Conservation (phyloP, 805 yeast species). For the Metschnikowia cerradonensis region DNA sequence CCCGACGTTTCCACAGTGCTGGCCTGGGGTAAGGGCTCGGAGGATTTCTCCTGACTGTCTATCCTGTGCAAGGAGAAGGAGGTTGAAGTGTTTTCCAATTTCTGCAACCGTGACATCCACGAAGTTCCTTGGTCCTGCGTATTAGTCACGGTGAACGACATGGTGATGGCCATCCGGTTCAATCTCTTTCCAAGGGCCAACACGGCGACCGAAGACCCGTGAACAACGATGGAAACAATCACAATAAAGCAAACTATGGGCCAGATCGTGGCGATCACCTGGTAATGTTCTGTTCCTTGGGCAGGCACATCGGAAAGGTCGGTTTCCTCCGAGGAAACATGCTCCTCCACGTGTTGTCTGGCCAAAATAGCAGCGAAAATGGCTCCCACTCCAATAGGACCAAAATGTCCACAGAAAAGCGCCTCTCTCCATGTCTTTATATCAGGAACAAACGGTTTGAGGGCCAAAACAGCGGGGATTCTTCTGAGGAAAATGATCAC, state of each 20-base stretch:
- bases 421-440: slow-evolving; percentile 92
- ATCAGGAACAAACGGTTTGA: slow-evolving; percentile 81
- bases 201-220: slow-evolving; percentile 65
- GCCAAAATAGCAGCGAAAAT: slow-evolving; percentile 80
- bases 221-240: slow-evolving; percentile 78
- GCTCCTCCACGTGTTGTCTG: slow-evolving; percentile 61
- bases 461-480: slow-evolving; percentile 71
- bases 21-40: slow-evolving; percentile 23
- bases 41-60: slow-evolving; percentile 48
- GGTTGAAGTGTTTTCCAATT: slow-evolving; percentile 65
- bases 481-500: slow-evolving; percentile 73
- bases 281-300: slow-evolving; percentile 48
- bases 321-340: slow-evolving; percentile 47
- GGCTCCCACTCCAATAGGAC: slow-evolving; percentile 96
- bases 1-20: slow-evolving; percentile 60
- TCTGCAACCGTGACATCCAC: slow-evolving; percentile 85
- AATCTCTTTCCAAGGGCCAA: slow-evolving; percentile 63
- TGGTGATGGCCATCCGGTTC: slow-evolving; percentile 88
- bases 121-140: slow-evolving; percentile 56
- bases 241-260: slow-evolving; percentile 60
- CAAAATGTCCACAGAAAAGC: slow-evolving; percentile 89
- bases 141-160: slow-evolving; percentile 66
- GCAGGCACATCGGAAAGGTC: slow-evolving; percentile 52
- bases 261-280: slow-evolving; percentile 66
- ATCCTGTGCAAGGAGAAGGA: slow-evolving; percentile 79